Percentiles rank a stretch among this genome's conserved stretches.
Conservation (phyloP, 2,329 filamentous ascomycete genomes). For the Lachnellula suecica region DNA sequence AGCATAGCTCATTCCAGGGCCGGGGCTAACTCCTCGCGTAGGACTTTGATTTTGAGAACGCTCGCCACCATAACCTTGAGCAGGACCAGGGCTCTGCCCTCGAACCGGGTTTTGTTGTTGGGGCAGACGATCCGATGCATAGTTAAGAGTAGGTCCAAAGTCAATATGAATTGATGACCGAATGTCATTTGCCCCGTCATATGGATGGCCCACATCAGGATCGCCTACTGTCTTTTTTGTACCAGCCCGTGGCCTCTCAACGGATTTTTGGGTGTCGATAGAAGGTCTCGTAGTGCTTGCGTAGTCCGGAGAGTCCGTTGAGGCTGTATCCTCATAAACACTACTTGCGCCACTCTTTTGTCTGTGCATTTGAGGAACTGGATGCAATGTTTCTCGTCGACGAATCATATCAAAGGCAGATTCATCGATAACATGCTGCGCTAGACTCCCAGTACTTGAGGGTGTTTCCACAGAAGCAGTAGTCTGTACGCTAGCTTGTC, state of each 20-base stretch:
- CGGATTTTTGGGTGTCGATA: conserved; percentile 41
- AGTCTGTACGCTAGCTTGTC: conserved; percentile 37
- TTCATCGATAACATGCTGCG: conserved; percentile 43
- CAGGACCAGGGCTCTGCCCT: conserved; percentile 56
- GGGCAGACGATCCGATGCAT: conserved; percentile 15
- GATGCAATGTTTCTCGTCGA: conserved; percentile 2
- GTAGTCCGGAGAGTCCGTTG: conserved; percentile 72
- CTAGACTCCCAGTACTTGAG: conserved; percentile 40
- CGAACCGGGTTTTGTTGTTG: conserved; percentile 48
- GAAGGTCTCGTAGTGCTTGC: conserved; percentile 56
- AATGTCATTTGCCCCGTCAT: conserved; percentile 33
- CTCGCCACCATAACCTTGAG: conserved; percentile 57
- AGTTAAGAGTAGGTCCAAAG: conserved; percentile 79
- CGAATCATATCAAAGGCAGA: conserved; percentile 44
- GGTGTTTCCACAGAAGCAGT: conserved; percentile 37
- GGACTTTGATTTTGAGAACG: conserved; percentile 2
- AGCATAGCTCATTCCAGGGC: conserved; percentile 12
- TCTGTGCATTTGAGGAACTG: conserved; percentile 32
- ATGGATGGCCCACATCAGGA: conserved; percentile 33
- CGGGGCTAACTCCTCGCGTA: conserved; percentile 5
- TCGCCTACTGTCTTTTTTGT: conserved; percentile 74
- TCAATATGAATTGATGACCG: conserved; percentile 64
- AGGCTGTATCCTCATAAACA: conserved; percentile 60
- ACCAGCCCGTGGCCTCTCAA: conserved; percentile 73
- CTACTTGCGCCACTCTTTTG: conserved; percentile 39